These are phyloP conservation scores for Alectoria sarmentosa DNA, from an alignment of 495 filamentous ascomycete species.

Conservation along the genomic window DNA sequence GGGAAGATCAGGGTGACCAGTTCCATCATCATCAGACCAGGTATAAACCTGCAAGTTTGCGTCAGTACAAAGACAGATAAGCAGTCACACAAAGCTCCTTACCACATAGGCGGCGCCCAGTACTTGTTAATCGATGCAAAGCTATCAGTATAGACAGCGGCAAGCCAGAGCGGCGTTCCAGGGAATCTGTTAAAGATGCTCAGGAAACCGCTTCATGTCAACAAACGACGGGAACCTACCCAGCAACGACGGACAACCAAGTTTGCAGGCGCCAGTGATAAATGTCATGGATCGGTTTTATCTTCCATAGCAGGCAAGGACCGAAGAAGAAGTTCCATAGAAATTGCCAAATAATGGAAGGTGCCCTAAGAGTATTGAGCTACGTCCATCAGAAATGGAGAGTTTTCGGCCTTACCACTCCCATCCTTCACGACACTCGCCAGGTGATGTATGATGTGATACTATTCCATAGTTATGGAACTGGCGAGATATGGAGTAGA, in stretches of 20 bases:
- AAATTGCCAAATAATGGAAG: slow-evolving; percentile 56
- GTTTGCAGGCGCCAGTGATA: slow-evolving; percentile 64
- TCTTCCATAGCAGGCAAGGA: slow-evolving; percentile 39
- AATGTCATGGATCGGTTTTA: slow-evolving; percentile 52
- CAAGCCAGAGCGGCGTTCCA: slow-evolving; percentile 60
- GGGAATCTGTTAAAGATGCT: slow-evolving; percentile 41
- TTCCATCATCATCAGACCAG: slow-evolving; percentile 48
- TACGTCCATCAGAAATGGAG: not conserved
- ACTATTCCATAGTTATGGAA: slow-evolving; percentile 56
- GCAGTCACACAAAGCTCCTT: slow-evolving; percentile 23
- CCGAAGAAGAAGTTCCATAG: slow-evolving; percentile 57
- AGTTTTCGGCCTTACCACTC: slow-evolving; percentile 47
- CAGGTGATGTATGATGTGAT: slow-evolving; percentile 39
- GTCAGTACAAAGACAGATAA: not conserved
- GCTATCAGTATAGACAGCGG: slow-evolving; percentile 49
- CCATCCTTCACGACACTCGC: slow-evolving; percentile 47
- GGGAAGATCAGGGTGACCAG: slow-evolving; percentile 49
- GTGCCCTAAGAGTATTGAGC: slow-evolving; percentile 36
- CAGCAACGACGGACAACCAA: slow-evolving; percentile 49
- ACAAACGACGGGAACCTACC: slow-evolving; percentile 31
- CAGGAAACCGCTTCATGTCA: not conserved
- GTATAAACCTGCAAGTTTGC: slow-evolving; percentile 39
- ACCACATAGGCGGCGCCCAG: slow-evolving; percentile 53
- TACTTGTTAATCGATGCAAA: slow-evolving; percentile 49
- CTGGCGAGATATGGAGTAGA: slow-evolving; percentile 59